phyloP scores from a whole-genome alignment of 1,284 basidiomycete genomes.

The Puccinia coronata region DNA sequence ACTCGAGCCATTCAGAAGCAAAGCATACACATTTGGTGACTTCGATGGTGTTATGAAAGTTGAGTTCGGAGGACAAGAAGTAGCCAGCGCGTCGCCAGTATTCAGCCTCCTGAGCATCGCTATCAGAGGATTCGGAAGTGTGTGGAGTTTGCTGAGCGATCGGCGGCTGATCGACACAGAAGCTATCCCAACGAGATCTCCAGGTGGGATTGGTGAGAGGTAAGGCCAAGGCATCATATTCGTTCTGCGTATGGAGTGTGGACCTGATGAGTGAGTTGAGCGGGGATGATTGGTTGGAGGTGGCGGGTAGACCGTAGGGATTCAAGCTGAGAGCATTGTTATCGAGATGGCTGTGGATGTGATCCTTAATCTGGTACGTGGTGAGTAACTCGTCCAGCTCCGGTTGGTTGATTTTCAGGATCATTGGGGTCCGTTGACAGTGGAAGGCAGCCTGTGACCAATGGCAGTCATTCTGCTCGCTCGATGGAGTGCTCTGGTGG shows the following conservation, averaged over 20 bases:
- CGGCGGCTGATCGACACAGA: conserved; percentile 69
- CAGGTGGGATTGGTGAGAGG: conserved; percentile 83
- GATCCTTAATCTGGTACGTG: conserved; percentile 22
- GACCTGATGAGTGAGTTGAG: conserved; percentile 23
- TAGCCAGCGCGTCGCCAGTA: conserved; percentile 52
- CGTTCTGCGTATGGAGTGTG: conserved; percentile 51
- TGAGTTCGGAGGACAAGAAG: conserved; percentile 52
- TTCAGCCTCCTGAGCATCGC: conserved; percentile 48
- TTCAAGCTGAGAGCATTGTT: conserved; percentile 6
- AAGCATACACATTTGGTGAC: conserved; percentile 64
- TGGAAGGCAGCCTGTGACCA: conserved; percentile 17
- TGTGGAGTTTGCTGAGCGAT: conserved; percentile 31
- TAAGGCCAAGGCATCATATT: conserved; percentile 69
- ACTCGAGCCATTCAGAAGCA: conserved; percentile 88
- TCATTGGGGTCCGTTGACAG: conserved; percentile 31
- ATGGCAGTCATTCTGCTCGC: neutral
- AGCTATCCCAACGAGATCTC: conserved; percentile 81
- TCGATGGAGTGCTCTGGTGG: neutral
- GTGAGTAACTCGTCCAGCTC: conserved; percentile 17
- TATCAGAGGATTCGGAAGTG: conserved; percentile 50
- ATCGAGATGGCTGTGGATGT: neutral
- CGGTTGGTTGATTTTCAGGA: conserved; percentile 19
- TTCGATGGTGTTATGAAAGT: conserved; percentile 15
- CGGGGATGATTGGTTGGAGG: conserved; percentile 15
- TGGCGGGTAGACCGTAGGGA: conserved; percentile 3